Evolutionary conservation across 176 grass and related monocot species (phyloP), one percentile per base, ranked within the genome.

Genomic region (Oryza brachyantha): DNA sequence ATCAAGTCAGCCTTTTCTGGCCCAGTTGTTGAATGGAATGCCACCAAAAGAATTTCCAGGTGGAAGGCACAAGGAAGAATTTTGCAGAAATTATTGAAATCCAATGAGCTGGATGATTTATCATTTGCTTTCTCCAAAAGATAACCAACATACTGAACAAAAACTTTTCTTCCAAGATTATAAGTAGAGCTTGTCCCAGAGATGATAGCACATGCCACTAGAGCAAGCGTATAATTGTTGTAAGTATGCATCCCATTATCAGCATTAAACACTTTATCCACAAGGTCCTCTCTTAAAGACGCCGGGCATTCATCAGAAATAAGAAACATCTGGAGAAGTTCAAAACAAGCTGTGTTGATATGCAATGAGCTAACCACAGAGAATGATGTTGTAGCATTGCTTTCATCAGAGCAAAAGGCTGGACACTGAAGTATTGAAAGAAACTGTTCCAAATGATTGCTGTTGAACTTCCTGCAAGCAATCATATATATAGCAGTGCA

Each of bases 21-120:
- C 74, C 78, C 85, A 55, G 67, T 81, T 38, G 90, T 78, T 67
- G 90, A 87, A 88, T 98, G 95, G 50, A 98, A 98, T 14, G 78
- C 87, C 78, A 90, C 87, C 83, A 98, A 83, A 60, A 98, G 65
- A 84, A 98, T 92, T 84, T 94, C 95, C 81, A 94, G 86, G 74
- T 94, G 95, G 70, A 98, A 98, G 26, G 87, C 73, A 85, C 87
- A 87, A 74, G 92, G 92, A 67, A 98, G 83, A 80, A 39, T 84
- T 62, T 66, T 74, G 48, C 75, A 90, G 54, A 94, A 88, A 84
- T 89, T 83, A 50, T 66, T 87, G 66, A 87, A 42, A 69, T 85
- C 80, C 26, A 88, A 52, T 64, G 63, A 28, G 70, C 62, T 83
- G 65, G 83, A 75, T 77, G 67, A 81, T 40, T 69, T 84, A 78